phyloP scores from a whole-genome alignment of 2,329 filamentous ascomycete species.

The Aspergillus fructus region DNA sequence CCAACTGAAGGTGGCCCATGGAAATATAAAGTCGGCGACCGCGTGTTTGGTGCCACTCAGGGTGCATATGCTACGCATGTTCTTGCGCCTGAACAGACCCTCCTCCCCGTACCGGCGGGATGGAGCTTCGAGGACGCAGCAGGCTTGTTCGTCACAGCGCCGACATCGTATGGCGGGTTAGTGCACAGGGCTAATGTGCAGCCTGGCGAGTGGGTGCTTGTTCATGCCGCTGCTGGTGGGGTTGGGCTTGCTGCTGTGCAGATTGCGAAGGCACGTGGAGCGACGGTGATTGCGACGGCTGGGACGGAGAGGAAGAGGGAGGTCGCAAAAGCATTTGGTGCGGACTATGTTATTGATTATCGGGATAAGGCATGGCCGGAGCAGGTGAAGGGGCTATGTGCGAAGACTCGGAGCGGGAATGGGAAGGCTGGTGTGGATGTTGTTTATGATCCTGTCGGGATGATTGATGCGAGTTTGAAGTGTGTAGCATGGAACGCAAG shows the following conservation, averaged over 20 bases:
- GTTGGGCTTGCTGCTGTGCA: constrained; percentile 91
- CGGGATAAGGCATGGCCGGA: constrained; percentile 66
- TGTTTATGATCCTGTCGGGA: constrained; percentile 89
- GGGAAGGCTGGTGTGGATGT: constrained; percentile 75
- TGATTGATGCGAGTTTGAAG: constrained; percentile 84
- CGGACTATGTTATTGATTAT: constrained; percentile 82
- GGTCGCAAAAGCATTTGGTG: constrained; percentile 76
- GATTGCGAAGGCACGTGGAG: constrained; percentile 87
- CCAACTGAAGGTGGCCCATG: constrained; percentile 51
- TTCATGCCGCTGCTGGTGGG: constrained; percentile 89
- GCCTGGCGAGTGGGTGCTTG: constrained; percentile 78
- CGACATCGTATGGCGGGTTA: constrained; percentile 82
- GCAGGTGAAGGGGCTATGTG: constrained; percentile 68
- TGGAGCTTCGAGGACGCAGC: constrained; percentile 86
- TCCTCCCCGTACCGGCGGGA: constrained; percentile 73
- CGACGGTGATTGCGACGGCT: constrained; percentile 89
- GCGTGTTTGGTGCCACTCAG: constrained; percentile 82
- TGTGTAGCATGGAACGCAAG: constrained; percentile 93
- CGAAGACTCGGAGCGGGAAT: constrained; percentile 59
- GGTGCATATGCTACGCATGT: constrained; percentile 82
- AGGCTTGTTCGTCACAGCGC: constrained; percentile 86
- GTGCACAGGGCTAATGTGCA: constrained; percentile 76
- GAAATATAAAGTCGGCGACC: constrained; percentile 74
- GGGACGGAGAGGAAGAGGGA: constrained; percentile 76
- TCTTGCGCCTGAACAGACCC: constrained; percentile 61